Percentiles rank a stretch among this genome's conserved stretches.
phyloP scores from a whole-genome alignment of 164 flowering plant genomes.

The Piper longum region DNA sequence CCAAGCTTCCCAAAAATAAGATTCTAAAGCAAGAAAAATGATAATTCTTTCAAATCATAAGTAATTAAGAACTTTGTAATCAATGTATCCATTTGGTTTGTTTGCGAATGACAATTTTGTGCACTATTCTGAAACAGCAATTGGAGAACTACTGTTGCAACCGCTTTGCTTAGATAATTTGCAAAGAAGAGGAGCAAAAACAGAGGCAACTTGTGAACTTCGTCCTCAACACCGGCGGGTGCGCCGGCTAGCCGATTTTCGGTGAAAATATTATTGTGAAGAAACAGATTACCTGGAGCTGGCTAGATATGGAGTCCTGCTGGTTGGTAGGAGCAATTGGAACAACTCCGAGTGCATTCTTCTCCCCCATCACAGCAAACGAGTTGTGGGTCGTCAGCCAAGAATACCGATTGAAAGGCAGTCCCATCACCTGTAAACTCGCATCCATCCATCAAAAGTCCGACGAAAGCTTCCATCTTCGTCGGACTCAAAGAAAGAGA shows the following conservation, averaged over 20 bases:
- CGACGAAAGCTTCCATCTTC: not conserved
- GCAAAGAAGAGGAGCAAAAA: too few relatives aligned
- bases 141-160: too few relatives aligned
- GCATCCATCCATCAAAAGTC: not conserved
- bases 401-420: slow-evolving; percentile 71
- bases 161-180: too few relatives aligned
- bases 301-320: slow-evolving; percentile 65
- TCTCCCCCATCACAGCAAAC: slow-evolving; percentile 43
- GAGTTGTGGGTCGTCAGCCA: slow-evolving; percentile 95
- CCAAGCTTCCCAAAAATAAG: not conserved
- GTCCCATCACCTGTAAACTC: slow-evolving; percentile 34
- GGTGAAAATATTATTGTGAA: not conserved
- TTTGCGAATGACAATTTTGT: too few relatives aligned
- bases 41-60: too few relatives aligned
- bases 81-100: too few relatives aligned
- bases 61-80: too few relatives aligned
- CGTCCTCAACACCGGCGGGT: too few relatives aligned
- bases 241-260: too few relatives aligned
- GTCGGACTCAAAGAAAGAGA: not conserved
- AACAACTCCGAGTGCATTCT: slow-evolving; percentile 36
- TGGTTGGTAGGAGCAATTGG: slow-evolving; percentile 55
- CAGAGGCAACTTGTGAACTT: too few relatives aligned
- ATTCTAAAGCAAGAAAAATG: too few relatives aligned
- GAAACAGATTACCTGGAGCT: slow-evolving; percentile 48
- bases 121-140: too few relatives aligned